These are phyloP conservation scores for Entonaema liquescens DNA, from an alignment of 495 filamentous ascomycete genomes.

Conservation along the genomic window DNA sequence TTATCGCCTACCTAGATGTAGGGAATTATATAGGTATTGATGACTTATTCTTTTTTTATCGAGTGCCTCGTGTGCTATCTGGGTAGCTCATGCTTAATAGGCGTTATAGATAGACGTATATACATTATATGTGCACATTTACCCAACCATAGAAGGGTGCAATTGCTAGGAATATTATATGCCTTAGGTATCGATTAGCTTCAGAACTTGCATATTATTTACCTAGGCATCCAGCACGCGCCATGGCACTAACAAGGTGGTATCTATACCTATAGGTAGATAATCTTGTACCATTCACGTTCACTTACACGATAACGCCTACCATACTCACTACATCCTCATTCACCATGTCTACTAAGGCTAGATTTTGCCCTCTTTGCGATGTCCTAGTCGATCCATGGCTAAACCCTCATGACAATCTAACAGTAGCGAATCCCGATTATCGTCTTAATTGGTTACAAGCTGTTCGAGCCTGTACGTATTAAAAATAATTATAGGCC, in stretches of 20 bases:
- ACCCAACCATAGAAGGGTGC: too few relatives aligned
- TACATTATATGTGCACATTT: too few relatives aligned
- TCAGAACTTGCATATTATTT: too few relatives aligned
- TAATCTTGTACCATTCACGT: too few relatives aligned
- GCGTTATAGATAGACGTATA: neutral
- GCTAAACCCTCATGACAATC: neutral
- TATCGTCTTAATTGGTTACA: conserved; percentile 16
- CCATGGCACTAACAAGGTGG: too few relatives aligned
- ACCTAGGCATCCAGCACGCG: too few relatives aligned
- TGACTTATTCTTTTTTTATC: neutral
- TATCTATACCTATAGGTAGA: too few relatives aligned
- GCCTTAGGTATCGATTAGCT: too few relatives aligned
- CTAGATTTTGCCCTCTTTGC: neutral
- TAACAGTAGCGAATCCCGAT: conserved; percentile 4
- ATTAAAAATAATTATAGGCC: neutral
- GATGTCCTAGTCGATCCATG: neutral
- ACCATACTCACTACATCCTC: too few relatives aligned
- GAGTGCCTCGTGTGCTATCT: neutral
- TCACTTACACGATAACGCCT: neutral
- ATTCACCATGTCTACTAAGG: neutral
- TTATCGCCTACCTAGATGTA: neutral
- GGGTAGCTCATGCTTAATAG: neutral
- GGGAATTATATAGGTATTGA: neutral
- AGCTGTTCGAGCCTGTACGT: conserved; percentile 25
- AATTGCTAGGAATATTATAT: too few relatives aligned